phyloP scores from a whole-genome alignment of 768 basidiomycete genomes.

The Mycena olivaceomarginata region DNA sequence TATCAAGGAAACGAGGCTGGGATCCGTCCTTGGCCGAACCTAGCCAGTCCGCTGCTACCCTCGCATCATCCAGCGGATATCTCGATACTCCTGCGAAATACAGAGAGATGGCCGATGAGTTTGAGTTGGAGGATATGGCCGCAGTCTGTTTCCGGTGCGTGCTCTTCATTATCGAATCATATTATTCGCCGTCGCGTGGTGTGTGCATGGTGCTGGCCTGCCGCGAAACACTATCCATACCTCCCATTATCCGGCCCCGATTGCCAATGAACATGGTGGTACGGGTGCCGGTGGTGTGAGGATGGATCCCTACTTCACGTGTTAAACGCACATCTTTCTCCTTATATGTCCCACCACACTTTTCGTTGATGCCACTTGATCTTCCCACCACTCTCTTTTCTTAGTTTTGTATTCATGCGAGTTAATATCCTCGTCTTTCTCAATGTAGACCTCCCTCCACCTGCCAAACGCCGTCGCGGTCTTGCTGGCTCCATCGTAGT shows the following conservation, averaged over 20 bases:
- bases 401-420: constrained; percentile 33
- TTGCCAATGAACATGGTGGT: not conserved
- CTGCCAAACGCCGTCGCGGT: constrained; percentile 87
- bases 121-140: constrained; percentile 51
- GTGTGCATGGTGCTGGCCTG: constrained; percentile 7
- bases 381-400: constrained; percentile 40
- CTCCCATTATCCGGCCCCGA: not conserved
- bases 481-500: constrained; percentile 89
- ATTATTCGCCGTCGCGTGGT: constrained; percentile 40
- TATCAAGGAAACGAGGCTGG: constrained; percentile 83
- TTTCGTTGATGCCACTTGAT: constrained; percentile 32
- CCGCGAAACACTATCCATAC: constrained; percentile 18
- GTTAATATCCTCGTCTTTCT: constrained; percentile 61
- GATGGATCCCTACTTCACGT: constrained; percentile 29
- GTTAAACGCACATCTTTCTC: constrained; percentile 12
- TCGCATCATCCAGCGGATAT: constrained; percentile 77
- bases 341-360: constrained; percentile 26
- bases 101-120: constrained; percentile 64
- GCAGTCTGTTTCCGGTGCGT: constrained; percentile 50
- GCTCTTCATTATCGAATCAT: constrained; percentile 4
- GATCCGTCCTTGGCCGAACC: constrained; percentile 77
- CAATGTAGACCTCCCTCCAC: constrained; percentile 83
- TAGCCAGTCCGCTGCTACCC: constrained; percentile 70
- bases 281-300: not conserved
- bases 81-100: constrained; percentile 83